phyloP scores from a whole-genome alignment of 1,284 basidiomycete genomes.

The Moesziomyces antarcticus region DNA sequence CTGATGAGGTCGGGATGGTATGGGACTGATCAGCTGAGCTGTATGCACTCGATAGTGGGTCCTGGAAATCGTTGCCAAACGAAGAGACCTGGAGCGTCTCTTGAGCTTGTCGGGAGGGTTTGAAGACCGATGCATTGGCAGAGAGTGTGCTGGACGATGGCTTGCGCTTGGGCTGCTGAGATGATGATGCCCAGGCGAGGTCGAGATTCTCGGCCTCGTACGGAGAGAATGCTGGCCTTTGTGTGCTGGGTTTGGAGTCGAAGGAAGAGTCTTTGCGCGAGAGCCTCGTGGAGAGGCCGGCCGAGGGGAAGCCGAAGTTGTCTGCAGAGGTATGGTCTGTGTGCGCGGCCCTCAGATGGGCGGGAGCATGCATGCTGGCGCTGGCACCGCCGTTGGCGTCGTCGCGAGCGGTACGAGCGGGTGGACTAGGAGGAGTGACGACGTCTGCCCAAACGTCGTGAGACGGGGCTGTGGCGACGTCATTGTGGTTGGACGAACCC shows the following conservation, averaged over 20 bases:
- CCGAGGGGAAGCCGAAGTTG: conserved; percentile 33
- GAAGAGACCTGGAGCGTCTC: background rate
- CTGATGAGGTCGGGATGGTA: background rate
- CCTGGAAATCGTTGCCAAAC: conserved; percentile 16
- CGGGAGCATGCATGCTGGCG: conserved; percentile 50
- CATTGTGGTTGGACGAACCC: conserved; percentile 7
- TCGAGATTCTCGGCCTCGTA: conserved; percentile 34
- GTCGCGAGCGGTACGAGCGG: conserved; percentile 2
- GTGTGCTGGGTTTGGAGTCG: conserved; percentile 21
- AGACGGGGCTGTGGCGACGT: conserved; percentile 4
- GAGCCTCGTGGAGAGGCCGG: conserved; percentile 25
- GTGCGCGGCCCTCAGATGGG: conserved; percentile 8
- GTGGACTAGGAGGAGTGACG: conserved; percentile 6
- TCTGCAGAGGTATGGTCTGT: conserved; percentile 6
- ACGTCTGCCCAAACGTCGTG: conserved; percentile 31
- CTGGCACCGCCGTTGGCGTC: conserved; percentile 44
- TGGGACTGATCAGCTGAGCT: background rate
- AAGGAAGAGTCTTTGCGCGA: conserved; percentile 33
- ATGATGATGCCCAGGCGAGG: conserved; percentile 22
- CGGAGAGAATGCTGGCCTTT: conserved; percentile 22
- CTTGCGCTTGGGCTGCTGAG: conserved; percentile 8
- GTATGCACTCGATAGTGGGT: conserved; percentile 32
- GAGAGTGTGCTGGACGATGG: conserved; percentile 12
- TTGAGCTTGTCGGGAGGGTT: conserved; percentile 14
- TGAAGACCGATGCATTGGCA: conserved; percentile 31